A percentile compares a stretch with the other conserved stretches of the same genome.
Evolutionary conservation across 2,329 filamentous ascomycete species (phyloP).

Genomic region (Aspergillus neoniger): DNA sequence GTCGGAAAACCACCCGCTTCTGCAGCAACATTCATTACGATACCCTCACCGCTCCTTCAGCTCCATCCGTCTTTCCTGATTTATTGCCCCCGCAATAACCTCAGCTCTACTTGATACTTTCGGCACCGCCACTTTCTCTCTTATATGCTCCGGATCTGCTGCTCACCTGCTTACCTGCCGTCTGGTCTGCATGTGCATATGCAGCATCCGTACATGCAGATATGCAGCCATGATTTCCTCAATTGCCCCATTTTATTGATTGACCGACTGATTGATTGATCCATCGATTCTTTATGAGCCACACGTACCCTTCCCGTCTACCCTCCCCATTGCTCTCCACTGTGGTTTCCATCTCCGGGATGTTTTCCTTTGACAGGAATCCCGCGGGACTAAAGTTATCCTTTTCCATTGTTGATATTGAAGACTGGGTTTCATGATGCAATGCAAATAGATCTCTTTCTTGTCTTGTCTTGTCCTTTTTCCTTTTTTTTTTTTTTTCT

Average conservation of each 20-base stretch:
- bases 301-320: background rate
- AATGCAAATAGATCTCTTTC: slow-evolving; percentile 2
- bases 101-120: background rate
- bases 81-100: background rate
- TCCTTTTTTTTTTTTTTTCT: too few species aligned
- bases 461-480: too few species aligned
- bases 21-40: background rate
- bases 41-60: background rate
- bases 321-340: background rate
- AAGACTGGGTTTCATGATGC: background rate
- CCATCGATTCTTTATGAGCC: background rate
- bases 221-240: background rate
- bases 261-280: background rate
- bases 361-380: slow-evolving; percentile 1
- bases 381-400: background rate
- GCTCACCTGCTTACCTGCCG: background rate
- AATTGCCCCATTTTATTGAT: background rate
- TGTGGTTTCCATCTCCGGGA: too few species aligned
- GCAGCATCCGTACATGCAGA: background rate
- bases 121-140: background rate
- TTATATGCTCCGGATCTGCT: background rate
- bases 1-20: background rate
- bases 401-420: slow-evolving; percentile 1
- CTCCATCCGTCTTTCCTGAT: background rate
- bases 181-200: slow-evolving; percentile 1